Percentiles rank a stretch among this genome's conserved stretches.
phyloP scores from a whole-genome alignment of 192 early-diverging fungal genomes.

The Funneliformis geosporum region DNA sequence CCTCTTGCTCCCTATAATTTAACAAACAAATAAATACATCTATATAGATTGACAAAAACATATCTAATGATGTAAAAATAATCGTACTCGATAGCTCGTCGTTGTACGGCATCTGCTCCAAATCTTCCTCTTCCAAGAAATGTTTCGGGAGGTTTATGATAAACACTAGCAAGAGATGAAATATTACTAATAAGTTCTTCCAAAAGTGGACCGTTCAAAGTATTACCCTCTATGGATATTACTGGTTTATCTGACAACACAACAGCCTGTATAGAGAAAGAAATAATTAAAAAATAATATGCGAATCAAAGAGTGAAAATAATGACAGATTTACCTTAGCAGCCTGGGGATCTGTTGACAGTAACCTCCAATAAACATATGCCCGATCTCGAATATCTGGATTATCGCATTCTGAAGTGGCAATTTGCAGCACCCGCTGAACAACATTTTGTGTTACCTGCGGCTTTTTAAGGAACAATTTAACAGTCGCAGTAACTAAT shows the following conservation, averaged over 20 bases:
- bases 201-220: conserved; percentile 71
- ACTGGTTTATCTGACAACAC: conserved; percentile 89
- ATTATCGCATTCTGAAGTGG: conserved; percentile 88
- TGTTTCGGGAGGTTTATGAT: conserved; percentile 84
- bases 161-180: conserved; percentile 88
- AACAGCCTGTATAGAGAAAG: conserved; percentile 57
- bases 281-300: conserved; percentile 22
- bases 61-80: not conserved
- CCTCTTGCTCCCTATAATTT: conserved; percentile 33
- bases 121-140: conserved; percentile 70
- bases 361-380: conserved; percentile 96
- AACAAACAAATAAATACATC: not conserved
- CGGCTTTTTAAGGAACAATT: conserved; percentile 93
- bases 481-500: conserved; percentile 87
- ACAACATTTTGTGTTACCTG: conserved; percentile 83
- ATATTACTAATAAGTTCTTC: conserved; percentile 90
- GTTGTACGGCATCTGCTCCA: conserved; percentile 58
- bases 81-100: conserved; percentile 50
- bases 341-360: conserved; percentile 90
- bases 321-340: conserved; percentile 64
- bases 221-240: conserved; percentile 66
- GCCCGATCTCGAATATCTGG: conserved; percentile 96
- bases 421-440: conserved; percentile 81
- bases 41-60: not conserved
- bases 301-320: not conserved